Conservation (phyloP, 2,329 filamentous ascomycete species). For the Aspergillus fructus region DNA sequence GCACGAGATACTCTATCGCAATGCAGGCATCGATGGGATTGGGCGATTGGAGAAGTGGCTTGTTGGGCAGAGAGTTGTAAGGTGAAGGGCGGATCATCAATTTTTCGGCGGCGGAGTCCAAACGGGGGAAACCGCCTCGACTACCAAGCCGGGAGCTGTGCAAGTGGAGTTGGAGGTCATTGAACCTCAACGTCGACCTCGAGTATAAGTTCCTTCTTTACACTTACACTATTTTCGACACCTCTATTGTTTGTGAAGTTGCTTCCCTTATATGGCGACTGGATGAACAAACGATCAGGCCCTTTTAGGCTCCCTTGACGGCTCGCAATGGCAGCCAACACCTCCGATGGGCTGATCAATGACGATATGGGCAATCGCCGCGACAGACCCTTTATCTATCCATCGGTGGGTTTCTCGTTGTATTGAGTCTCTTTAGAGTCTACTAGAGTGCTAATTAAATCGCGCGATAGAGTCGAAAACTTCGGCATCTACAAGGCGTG, state of each 20-base stretch:
- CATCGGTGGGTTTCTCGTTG: slow-evolving; percentile 42
- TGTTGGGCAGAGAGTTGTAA: slow-evolving; percentile 15
- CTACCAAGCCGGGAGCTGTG: not conserved
- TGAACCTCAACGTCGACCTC: not conserved
- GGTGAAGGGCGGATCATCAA: slow-evolving; percentile 28
- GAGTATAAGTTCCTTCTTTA: not conserved
- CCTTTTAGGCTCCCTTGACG: slow-evolving; percentile 14
- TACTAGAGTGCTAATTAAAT: slow-evolving; percentile 16
- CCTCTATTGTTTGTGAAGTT: not conserved
- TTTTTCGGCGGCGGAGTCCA: slow-evolving; percentile 33
- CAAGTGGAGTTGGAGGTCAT: not conserved
- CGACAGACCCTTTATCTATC: slow-evolving; percentile 52
- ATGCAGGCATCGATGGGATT: slow-evolving; percentile 9
- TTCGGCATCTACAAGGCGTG: slow-evolving; percentile 83
- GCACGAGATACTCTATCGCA: slow-evolving; percentile 20
- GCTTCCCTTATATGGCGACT: slow-evolving; percentile 19
- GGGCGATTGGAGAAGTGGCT: slow-evolving; percentile 11
- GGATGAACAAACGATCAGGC: slow-evolving; percentile 9
- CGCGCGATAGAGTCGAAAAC: slow-evolving; percentile 69
- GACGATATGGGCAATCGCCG: slow-evolving; percentile 35
- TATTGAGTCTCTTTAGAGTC: no score
- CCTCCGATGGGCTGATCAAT: slow-evolving; percentile 19
- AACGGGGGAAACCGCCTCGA: slow-evolving; percentile 17
- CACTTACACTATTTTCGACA: not conserved
- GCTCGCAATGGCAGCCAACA: slow-evolving; percentile 21